phyloP scores from a whole-genome alignment of 2,329 filamentous ascomycete genomes.

The Scedosporium boydii region DNA sequence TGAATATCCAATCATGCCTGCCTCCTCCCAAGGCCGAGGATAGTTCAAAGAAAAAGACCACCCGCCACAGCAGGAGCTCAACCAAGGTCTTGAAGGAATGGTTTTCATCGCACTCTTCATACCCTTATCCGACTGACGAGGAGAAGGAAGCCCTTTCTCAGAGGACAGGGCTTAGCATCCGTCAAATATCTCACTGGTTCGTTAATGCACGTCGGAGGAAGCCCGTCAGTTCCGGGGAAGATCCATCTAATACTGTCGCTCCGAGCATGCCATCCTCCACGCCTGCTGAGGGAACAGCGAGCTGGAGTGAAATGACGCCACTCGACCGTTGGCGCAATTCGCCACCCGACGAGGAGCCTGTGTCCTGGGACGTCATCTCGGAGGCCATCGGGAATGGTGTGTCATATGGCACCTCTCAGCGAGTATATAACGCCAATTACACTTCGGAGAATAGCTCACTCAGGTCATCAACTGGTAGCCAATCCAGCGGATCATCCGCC shows the following conservation, averaged over 20 bases:
- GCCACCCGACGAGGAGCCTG: conserved; percentile 15
- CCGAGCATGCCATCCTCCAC: conserved; percentile 38
- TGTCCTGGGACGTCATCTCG: conserved; percentile 13
- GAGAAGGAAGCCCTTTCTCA: conserved; percentile 51
- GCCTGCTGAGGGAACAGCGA: conserved; percentile 25
- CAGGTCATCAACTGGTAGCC: conserved; percentile 18
- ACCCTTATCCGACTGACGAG: conserved; percentile 57
- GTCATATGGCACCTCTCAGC: neutral
- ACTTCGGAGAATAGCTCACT: conserved; percentile 12
- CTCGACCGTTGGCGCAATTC: conserved; percentile 13
- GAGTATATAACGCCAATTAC: neutral
- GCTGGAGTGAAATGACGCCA: conserved; percentile 10
- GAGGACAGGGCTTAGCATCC: conserved; percentile 49
- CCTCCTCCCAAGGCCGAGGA: neutral
- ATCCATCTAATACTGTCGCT: conserved; percentile 28
- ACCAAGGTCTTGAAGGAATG: conserved; percentile 50
- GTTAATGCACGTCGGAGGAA: conserved; percentile 57
- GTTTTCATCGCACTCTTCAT: conserved; percentile 49
- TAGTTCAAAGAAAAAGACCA: neutral
- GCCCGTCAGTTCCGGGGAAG: conserved; percentile 27
- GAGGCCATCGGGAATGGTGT: conserved; percentile 6
- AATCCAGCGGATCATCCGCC: neutral
- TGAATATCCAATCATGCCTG: neutral
- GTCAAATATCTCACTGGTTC: conserved; percentile 62
- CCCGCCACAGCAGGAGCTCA: neutral